Evolutionary conservation across 73 alveolate species (phyloP), one percentile per base, ranked within the genome.

Genomic region (Paraurostyla sp.): DNA sequence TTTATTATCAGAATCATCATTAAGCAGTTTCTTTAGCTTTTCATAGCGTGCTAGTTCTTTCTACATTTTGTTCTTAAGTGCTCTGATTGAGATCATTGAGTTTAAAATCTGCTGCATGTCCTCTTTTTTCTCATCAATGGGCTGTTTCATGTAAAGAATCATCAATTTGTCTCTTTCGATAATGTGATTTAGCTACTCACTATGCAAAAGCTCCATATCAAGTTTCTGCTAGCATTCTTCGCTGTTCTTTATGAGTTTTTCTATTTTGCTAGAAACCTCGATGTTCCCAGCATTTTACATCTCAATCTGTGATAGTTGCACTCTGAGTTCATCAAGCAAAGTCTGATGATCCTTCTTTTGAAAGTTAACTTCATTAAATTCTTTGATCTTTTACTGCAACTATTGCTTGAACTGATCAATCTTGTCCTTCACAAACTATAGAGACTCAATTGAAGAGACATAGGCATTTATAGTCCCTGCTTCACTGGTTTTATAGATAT

Each of bases 161-260:
- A 30, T 30, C 20, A 69, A 48, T 57, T 71, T 85, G 30, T 85
- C 87, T 85, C 93, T 65, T 52, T 68, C 75, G 1, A 45, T 85
- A 45, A 85, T 71, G 71, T 85, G 93, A 33, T 78, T 71, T n/a
- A 65, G 68, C 32, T 78, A 16, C 33, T 85, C 93, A 45, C 41
- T 27, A 16, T 50, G 65, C 51, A 85, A 32, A 7, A 65, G 69
- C 50, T 85, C 93, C 93, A 85, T 85, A 13, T 40, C 69, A 1
- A 71, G 43, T 33, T 43, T 45, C 9, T 35, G 13, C 25, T 68
- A 59, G 32, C 82, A 36, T 3, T 85, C 93, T 49, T 46, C 20
- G 22, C 59, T 80, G 25, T 85, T 68, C 15, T 50, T 1, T 25
- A 42, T 23, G 0, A 85, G 52, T 48, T 46, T n/a, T 20, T 30